These are phyloP conservation scores for Phytophthora syringae DNA, from an alignment of 352 stramenopile genomes.

Conservation along the genomic window DNA sequence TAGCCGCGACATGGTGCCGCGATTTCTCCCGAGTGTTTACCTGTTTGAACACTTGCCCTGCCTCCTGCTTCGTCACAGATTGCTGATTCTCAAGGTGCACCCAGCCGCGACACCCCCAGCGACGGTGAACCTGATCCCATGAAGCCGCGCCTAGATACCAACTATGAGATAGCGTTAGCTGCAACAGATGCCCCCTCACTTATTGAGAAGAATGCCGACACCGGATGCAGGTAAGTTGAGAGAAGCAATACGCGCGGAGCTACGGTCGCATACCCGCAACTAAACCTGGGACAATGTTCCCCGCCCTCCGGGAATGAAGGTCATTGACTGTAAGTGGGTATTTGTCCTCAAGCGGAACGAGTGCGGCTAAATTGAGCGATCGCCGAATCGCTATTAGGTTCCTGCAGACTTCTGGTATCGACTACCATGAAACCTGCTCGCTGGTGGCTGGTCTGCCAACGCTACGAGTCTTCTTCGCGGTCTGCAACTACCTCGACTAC, in stretches of 20 bases:
- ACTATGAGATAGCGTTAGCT: conserved; percentile 1
- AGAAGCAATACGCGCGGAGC: conserved; percentile 1
- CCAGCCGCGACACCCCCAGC: background rate
- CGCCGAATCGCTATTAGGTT: conserved; percentile 31
- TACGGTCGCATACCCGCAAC: conserved; percentile 12
- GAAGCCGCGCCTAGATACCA: background rate
- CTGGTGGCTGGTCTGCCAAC: conserved; percentile 25
- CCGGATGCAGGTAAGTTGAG: conserved; percentile 6
- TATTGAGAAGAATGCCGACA: conserved; percentile 12
- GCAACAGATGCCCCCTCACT: background rate
- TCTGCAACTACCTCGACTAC: conserved; percentile 20
- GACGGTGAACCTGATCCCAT: conserved; percentile 5
- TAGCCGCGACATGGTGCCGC: background rate
- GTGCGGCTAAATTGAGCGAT: conserved; percentile 24
- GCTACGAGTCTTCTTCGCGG: conserved; percentile 27
- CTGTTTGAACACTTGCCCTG: background rate
- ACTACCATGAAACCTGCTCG: conserved; percentile 33
- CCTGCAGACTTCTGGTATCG: conserved; percentile 23
- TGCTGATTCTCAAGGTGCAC: background rate
- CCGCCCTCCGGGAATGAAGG: conserved; percentile 1
- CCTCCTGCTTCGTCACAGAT: background rate
- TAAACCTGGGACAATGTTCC: conserved; percentile 23
- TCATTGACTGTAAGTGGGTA: conserved; percentile 19
- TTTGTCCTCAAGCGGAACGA: conserved; percentile 25
- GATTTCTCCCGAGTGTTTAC: background rate